These are phyloP conservation scores for Colletotrichum sp. DNA, from an alignment of 2,329 filamentous ascomycete species.

Conservation along the genomic window DNA sequence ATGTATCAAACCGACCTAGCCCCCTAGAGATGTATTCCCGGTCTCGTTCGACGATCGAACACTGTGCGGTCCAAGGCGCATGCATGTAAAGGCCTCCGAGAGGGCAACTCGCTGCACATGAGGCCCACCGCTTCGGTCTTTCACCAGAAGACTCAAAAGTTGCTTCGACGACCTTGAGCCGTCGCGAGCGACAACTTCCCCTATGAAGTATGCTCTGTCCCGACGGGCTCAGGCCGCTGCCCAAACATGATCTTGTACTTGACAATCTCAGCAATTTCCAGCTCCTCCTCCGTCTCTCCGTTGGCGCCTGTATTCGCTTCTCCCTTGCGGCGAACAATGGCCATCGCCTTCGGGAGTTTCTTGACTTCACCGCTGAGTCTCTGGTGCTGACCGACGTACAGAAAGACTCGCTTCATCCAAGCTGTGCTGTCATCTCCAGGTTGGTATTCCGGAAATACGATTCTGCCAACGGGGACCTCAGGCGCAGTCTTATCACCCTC, in stretches of 20 bases:
- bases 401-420: conserved; percentile 90
- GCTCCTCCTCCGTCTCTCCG: conserved; percentile 53
- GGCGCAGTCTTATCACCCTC: conserved; percentile 26
- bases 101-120: not conserved
- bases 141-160: not conserved
- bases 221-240: conserved; percentile 83
- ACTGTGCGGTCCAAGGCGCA: not conserved
- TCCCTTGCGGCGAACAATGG: conserved; percentile 69
- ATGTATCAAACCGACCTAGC: not conserved
- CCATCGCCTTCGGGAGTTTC: conserved; percentile 80
- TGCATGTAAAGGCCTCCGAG: not conserved
- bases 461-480: conserved; percentile 67
- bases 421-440: conserved; percentile 60
- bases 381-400: conserved; percentile 90
- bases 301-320: conserved; percentile 25
- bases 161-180: not conserved
- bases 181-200: not conserved
- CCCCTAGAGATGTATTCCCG: not conserved
- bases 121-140: not conserved
- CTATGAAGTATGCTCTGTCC: conserved; percentile 40
- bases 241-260: conserved; percentile 88
- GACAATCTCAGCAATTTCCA: conserved; percentile 89
- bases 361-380: conserved; percentile 89
- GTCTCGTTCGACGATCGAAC: not conserved
- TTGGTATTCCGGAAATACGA: conserved; percentile 80